Percentiles rank a stretch among this genome's conserved stretches.
Conservation (phyloP, 805 yeast genomes). For the Lipomyces mesembrius region DNA sequence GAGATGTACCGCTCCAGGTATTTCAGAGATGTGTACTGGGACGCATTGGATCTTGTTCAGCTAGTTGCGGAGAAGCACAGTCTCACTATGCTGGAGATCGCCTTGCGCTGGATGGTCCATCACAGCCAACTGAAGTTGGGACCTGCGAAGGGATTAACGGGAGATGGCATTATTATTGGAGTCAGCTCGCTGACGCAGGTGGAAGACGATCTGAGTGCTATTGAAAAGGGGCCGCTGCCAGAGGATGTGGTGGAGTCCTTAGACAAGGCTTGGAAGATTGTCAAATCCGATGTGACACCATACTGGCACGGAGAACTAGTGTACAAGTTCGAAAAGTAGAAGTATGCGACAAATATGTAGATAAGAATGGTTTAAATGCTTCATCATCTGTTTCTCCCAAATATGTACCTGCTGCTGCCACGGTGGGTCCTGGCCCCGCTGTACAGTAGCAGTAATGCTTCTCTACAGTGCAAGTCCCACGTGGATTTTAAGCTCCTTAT, state of each 20-base stretch:
- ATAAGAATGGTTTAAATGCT: background rate
- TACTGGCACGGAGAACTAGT: conserved; percentile 31
- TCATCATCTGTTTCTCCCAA: background rate
- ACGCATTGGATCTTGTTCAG: conserved; percentile 21
- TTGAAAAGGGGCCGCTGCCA: conserved; percentile 41
- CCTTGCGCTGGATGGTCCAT: conserved; percentile 19
- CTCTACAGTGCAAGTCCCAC: too few relatives aligned
- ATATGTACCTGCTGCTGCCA: background rate
- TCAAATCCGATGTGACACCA: conserved; percentile 38
- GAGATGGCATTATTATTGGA: conserved; percentile 18
- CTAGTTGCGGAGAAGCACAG: conserved; percentile 21
- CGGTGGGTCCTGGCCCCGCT: too few relatives aligned
- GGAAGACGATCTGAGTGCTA: conserved; percentile 20
- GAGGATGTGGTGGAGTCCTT: conserved; percentile 37
- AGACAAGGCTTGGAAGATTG: conserved; percentile 39
- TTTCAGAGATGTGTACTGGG: conserved; percentile 25
- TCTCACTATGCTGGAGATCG: conserved; percentile 20
- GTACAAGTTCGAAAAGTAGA: conserved; percentile 1
- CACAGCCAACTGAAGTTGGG: too few relatives aligned
- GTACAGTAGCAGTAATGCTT: too few relatives aligned
- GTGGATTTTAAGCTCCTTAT: too few relatives aligned
- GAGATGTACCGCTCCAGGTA: conserved; percentile 12
- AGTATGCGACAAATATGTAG: background rate
- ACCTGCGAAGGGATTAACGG: too few relatives aligned
- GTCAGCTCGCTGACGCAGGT: conserved; percentile 22